Conservation (phyloP, 352 stramenopile genomes). For the Pelagophyceae sp. region DNA sequence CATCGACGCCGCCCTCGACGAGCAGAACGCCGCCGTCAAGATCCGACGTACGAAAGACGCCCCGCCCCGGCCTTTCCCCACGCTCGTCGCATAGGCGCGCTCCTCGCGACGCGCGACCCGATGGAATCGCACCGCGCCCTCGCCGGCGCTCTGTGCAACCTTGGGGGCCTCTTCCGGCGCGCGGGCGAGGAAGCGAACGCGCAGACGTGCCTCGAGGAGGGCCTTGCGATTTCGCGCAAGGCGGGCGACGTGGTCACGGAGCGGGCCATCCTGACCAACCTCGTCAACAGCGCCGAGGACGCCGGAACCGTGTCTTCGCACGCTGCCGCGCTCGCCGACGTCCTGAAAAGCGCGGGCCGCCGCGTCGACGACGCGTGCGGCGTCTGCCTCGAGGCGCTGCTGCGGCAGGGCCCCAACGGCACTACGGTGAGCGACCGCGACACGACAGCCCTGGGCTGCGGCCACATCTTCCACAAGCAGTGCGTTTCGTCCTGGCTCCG, state of each 20-base stretch:
- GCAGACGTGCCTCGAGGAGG: neutral
- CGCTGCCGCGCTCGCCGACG: neutral
- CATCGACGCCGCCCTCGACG: neutral
- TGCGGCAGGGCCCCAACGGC: no score
- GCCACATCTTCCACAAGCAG: neutral
- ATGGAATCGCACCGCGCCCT: neutral
- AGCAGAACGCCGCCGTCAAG: neutral
- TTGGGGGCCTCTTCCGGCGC: neutral
- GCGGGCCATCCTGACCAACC: neutral
- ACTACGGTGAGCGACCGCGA: neutral
- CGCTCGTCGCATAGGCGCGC: no score
- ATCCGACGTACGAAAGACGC: neutral
- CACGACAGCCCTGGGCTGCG: neutral
- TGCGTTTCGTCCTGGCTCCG: neutral
- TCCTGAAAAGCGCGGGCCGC: neutral
- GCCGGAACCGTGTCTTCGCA: neutral
- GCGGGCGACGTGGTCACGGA: neutral
- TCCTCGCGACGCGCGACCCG: neutral
- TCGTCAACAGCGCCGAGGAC: no score
- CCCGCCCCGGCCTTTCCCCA: no score
- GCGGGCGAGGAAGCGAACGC: neutral
- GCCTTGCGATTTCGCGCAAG: neutral
- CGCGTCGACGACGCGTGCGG: neutral
- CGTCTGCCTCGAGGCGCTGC: neutral
- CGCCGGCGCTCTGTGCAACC: neutral